These are phyloP conservation scores for Raddia distichophylla DNA, from an alignment of 176 grass and related monocot genomes.

Conservation along the genomic window DNA sequence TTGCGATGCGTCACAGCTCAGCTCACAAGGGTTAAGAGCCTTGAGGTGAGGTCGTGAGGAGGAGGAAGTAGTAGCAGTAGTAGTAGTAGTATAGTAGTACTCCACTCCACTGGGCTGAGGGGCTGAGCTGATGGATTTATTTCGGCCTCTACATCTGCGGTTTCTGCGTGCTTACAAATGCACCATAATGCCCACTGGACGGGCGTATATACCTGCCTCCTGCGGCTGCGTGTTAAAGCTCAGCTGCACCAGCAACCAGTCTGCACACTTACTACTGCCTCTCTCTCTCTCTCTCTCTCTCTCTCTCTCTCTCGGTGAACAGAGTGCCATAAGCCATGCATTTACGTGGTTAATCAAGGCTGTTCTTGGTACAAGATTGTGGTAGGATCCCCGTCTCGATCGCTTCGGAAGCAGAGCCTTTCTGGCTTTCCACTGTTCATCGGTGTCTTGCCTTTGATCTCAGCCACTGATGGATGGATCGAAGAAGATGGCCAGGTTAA, in stretches of 20 bases:
- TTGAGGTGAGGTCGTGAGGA: too few species aligned
- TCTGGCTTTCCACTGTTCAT: too few species aligned
- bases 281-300: background rate
- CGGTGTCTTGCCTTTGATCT: too few species aligned
- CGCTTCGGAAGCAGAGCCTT: too few species aligned
- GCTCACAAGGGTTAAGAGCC: constrained; percentile 4
- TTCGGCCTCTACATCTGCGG: background rate
- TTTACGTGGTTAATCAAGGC: too few species aligned
- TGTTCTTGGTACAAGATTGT: too few species aligned
- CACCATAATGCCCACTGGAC: constrained; percentile 32
- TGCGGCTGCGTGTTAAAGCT: background rate
- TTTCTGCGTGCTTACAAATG: constrained; percentile 32
- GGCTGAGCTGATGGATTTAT: background rate
- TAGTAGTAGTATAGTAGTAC: constrained; percentile 1
- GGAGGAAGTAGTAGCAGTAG: background rate
- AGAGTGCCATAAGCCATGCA: background rate
- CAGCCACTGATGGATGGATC: too few species aligned
- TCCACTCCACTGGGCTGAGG: too few species aligned
- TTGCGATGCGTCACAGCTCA: background rate
- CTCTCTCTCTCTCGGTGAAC: background rate
- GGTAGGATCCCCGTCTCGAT: too few species aligned
- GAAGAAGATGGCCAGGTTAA: too few species aligned
- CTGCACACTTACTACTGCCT: background rate
- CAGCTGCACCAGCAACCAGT: too few species aligned
- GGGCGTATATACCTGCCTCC: background rate